Evolutionary conservation across 75 land plant genomes (phyloP).

Genomic region (Pinus tabuliformis): DNA sequence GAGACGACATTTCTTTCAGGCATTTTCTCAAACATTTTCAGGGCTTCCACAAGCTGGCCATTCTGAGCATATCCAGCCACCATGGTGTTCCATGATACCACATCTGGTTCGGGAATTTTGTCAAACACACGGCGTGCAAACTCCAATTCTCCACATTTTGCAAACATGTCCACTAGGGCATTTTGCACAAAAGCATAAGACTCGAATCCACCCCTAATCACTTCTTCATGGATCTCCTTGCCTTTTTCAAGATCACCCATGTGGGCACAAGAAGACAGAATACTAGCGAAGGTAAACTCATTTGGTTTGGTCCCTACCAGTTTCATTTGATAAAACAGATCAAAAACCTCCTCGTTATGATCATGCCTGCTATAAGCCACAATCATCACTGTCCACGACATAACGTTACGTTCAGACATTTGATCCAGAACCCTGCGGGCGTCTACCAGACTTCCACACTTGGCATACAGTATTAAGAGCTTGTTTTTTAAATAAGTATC

Average conservation of each 20-base stretch:
- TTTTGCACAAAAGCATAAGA: slow-evolving; percentile 27
- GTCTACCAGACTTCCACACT: neutral
- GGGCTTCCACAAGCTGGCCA: slow-evolving; percentile 10
- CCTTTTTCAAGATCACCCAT: slow-evolving; percentile 22
- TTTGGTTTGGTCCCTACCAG: slow-evolving; percentile 26
- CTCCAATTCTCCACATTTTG: slow-evolving; percentile 30
- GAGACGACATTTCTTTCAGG: neutral
- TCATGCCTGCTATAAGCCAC: slow-evolving; percentile 48
- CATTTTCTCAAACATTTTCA: slow-evolving; percentile 10
- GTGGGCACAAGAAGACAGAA: slow-evolving; percentile 39
- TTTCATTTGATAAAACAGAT: slow-evolving; percentile 26
- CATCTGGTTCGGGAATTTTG: slow-evolving; percentile 26
- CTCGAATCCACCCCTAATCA: slow-evolving; percentile 34
- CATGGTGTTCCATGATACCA: slow-evolving; percentile 54
- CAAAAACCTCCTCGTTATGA: slow-evolving; percentile 24
- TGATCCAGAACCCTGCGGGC: slow-evolving; percentile 27
- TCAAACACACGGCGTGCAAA: slow-evolving; percentile 34
- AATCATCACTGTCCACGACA: slow-evolving; percentile 68
- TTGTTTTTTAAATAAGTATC: neutral
- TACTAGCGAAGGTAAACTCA: slow-evolving; percentile 42
- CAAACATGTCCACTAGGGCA: slow-evolving; percentile 64
- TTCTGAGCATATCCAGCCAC: slow-evolving; percentile 33
- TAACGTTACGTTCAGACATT: slow-evolving; percentile 28
- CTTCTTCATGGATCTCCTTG: slow-evolving; percentile 24
- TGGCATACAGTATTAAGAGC: neutral